Percentiles rank a stretch among this genome's conserved stretches.
phyloP scores from a whole-genome alignment of 179 eudicot genomes.

The Silene noctiflora region DNA sequence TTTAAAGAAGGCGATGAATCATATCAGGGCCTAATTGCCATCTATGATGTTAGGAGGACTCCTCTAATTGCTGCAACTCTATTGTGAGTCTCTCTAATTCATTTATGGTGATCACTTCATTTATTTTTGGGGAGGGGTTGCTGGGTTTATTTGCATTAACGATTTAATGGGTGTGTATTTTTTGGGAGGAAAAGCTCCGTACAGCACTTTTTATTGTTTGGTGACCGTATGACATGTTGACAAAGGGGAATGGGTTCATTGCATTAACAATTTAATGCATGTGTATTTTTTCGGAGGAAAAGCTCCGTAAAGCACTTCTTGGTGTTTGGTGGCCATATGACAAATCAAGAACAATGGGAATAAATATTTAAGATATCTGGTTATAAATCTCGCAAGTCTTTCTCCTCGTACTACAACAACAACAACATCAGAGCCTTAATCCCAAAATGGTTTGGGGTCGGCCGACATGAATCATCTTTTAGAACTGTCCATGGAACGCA shows the following conservation, averaged over 20 bases:
- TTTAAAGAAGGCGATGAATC: slow-evolving; percentile 76
- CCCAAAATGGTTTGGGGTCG: no score
- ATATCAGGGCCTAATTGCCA: slow-evolving; percentile 82
- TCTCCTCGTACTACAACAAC: no score
- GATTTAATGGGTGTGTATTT: no score
- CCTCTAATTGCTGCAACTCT: slow-evolving; percentile 79
- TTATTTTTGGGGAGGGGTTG: background rate
- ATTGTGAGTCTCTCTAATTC: slow-evolving; percentile 51
- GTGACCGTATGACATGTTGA: background rate
- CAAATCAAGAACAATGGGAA: background rate
- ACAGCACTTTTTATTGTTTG: no score
- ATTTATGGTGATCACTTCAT: background rate
- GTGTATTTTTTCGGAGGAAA: no score
- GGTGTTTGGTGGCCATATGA: background rate
- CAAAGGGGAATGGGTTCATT: background rate
- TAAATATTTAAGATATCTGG: background rate
- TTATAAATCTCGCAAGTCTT: background rate
- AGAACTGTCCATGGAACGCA: no score
- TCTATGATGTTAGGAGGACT: slow-evolving; percentile 79
- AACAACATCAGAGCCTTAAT: no score
- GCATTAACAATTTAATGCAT: no score
- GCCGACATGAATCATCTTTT: no score
- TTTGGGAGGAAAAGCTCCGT: no score
- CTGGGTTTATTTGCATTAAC: background rate
- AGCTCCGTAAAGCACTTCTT: no score